These are phyloP conservation scores for Monosporozyma unispora DNA, from an alignment of 805 yeast species.

Conservation along the genomic window DNA sequence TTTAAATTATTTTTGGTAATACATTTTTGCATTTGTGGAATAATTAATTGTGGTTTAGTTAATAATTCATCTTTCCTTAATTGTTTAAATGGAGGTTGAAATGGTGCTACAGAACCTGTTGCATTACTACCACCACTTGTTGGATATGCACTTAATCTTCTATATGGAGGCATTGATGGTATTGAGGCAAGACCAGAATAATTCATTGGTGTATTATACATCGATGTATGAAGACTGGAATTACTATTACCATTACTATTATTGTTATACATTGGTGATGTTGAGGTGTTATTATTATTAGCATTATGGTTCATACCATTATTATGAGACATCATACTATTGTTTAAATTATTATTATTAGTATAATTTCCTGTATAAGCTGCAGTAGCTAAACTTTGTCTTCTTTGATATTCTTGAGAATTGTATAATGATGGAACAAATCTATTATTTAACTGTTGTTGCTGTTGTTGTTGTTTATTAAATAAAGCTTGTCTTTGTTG, in stretches of 20 bases:
- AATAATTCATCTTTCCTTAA: conserved; percentile 1
- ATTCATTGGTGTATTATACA: not conserved
- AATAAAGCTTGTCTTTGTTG: conserved; percentile 6
- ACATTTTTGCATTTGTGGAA: conserved; percentile 43
- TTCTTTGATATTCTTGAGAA: conserved; percentile 27
- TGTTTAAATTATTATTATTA: not conserved
- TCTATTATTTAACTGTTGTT: conserved; percentile 13
- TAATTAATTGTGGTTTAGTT: conserved; percentile 13
- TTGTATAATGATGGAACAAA: conserved; percentile 16
- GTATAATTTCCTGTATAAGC: conserved; percentile 1
- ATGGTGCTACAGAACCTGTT: conserved; percentile 9
- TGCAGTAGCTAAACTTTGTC: conserved; percentile 32
- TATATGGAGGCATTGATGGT: conserved; percentile 17
- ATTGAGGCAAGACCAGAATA: not conserved
- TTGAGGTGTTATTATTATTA: not conserved
- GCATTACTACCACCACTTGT: conserved; percentile 5
- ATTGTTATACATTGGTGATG: not conserved
- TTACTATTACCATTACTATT: not conserved
- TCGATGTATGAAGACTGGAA: not conserved
- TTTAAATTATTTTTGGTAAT: conserved; percentile 41
- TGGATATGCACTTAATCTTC: conserved; percentile 26
- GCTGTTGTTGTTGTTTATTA: conserved; percentile 10
- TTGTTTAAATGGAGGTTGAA: conserved; percentile 26
- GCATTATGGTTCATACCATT: not conserved
- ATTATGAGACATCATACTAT: not conserved